Conservation (phyloP, 805 yeast genomes). For the Cyberlindnera galapagoensis region DNA sequence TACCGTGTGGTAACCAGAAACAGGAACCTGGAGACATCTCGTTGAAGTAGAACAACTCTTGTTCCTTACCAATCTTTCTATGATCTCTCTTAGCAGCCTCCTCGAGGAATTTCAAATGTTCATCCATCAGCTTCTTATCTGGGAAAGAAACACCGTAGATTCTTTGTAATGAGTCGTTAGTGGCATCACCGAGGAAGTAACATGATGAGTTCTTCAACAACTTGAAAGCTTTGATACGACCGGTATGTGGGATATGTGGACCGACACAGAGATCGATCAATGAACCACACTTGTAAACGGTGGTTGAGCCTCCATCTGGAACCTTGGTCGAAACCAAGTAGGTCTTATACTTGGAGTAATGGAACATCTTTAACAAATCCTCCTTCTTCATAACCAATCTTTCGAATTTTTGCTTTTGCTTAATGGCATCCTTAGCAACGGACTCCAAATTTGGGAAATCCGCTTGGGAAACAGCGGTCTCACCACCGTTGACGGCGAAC, state of each 20-base stretch:
- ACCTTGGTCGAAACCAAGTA: constrained; percentile 79
- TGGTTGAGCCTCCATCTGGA: constrained; percentile 93
- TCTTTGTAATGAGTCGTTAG: constrained; percentile 93
- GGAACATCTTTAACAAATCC: constrained; percentile 85
- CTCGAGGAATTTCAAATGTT: constrained; percentile 86
- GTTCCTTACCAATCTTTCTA: constrained; percentile 93
- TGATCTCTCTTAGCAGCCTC: constrained; percentile 97
- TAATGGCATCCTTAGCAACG: constrained; percentile 83
- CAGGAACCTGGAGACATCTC: constrained; percentile 98
- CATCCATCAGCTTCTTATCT: constrained; percentile 93
- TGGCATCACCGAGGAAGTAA: constrained; percentile 89
- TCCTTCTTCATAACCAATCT: constrained; percentile 91
- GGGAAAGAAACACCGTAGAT: constrained; percentile 98
- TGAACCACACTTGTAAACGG: constrained; percentile 97
- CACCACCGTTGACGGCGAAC: constrained; percentile 77
- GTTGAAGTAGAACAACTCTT: constrained; percentile 90
- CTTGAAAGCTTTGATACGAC: constrained; percentile 90
- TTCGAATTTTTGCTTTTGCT: constrained; percentile 93
- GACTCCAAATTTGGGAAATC: constrained; percentile 83
- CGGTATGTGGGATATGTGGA: constrained; percentile 97
- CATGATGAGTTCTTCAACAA: constrained; percentile 93
- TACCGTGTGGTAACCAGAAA: constrained; percentile 99
- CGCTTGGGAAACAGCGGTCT: constrained; percentile 65
- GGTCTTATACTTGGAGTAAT: constrained; percentile 93
- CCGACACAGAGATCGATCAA: constrained; percentile 96